Conservation (phyloP, 192 early-diverging fungal species). For the Coemansia aciculifera region DNA sequence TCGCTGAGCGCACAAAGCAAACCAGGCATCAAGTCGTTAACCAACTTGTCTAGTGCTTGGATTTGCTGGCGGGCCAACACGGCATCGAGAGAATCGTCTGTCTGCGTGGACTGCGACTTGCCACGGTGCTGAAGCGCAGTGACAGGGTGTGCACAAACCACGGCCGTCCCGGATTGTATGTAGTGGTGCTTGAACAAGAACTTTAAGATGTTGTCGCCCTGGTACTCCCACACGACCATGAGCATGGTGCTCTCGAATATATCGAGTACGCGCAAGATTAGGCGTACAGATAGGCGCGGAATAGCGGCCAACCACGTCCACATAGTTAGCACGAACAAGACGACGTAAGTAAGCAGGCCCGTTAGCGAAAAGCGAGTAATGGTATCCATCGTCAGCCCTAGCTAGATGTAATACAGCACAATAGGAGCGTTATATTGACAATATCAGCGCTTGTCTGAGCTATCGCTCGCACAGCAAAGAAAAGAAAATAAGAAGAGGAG, state of each 20-base stretch:
- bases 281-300: constrained; percentile 15
- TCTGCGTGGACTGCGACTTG: neutral
- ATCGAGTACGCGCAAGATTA: constrained; percentile 14
- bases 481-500: neutral
- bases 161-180: constrained; percentile 1
- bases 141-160: neutral
- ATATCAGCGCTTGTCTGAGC: neutral
- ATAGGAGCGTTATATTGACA: neutral
- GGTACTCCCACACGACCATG: constrained; percentile 29
- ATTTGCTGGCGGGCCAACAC: neutral
- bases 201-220: constrained; percentile 35
- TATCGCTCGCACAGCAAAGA: neutral
- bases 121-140: neutral
- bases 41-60: constrained; percentile 18
- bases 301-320: constrained; percentile 26
- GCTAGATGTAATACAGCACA: neutral
- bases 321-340: neutral
- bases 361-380: neutral
- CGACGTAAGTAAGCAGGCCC: constrained; percentile 6
- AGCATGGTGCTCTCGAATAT: constrained; percentile 30
- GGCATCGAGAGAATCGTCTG: neutral
- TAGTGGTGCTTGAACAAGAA: constrained; percentile 24
- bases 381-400: constrained; percentile 1
- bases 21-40: constrained; percentile 26
- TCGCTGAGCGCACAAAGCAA: constrained; percentile 21